Base-by-base conservation (phyloP, 2,329 filamentous ascomycete species). In the Juglanconis sp. region DNA sequence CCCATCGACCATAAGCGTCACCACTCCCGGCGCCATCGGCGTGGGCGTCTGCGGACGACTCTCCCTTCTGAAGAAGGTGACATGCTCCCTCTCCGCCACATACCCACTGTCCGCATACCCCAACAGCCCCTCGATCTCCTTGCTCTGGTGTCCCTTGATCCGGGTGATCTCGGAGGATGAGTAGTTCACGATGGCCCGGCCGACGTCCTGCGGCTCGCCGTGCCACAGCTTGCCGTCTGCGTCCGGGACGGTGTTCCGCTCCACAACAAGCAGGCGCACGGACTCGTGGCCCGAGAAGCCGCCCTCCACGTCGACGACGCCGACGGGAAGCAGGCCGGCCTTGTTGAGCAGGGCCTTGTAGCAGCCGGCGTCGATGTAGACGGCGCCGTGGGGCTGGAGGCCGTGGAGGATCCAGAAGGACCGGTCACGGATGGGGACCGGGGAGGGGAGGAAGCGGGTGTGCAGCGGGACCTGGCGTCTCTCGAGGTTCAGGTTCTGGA, bases 321-420 rank as follows among this genome's bases (percentile, higher is more conserved):
- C 95, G 0, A 91, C 93, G 1, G 94, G 92, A 0, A 98, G 84
- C 2, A 99, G 84, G 3, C 92, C 91, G 0, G 93, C 92, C 76
- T 96, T 96, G 70, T 88, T 87, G 15, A 87, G 78, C 3, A 98
- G 82, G 1, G 94, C 95, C 38, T 82, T 80, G 75, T 92, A 87
- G 3, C 94, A 94, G 47, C 95, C 95, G n/a, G 85, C 79, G 77
- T 99, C 95, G 68, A 99, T 96, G 76, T 91, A 98, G 32, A 99
- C 72, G 2, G 89, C 96, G 13, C 95, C 95, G 69, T 96, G 93
- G 0, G 95, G 92, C 31, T 88, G 87, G 10, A 97, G 86, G 9
- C 94, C 95, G 74, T 99, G 92, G 0, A 98, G 82, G 53, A 99
- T 87, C 95, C 95, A 99, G 81, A 99, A 98, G 71, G 95, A 92